Evolutionary conservation across 192 early-diverging fungal genomes (phyloP), one percentile per base, ranked within the genome.

Genomic region (Funneliformis mosseae): DNA sequence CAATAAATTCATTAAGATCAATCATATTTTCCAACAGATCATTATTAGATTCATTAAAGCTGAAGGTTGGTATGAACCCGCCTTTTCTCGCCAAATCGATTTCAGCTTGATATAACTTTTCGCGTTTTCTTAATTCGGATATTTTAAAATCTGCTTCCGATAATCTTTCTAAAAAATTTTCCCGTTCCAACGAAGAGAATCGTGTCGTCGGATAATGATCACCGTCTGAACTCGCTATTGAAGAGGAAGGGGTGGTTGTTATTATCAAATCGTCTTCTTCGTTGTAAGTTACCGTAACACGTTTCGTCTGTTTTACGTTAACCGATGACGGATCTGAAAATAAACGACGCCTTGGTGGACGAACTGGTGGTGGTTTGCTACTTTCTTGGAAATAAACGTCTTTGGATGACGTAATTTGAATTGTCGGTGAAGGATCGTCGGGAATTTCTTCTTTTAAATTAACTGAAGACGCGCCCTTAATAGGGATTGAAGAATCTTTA

Each of bases 101-200:
- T 59, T 85, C 81, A 27, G 84, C 80, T 43, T 81, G 69, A 83
- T 83, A 86, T 85, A 85, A 88, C 33, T 82, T 82, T 77, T 88
- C 87, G 38, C 81, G 84, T 42, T 82, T 85, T 62, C 82, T 86
- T 69, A 88, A 80, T 74, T 84, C 77, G 8, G 48, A 5, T 48
- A 88, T 88, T 42, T 68, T 43, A 11, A 69, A 27, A 79, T 88
- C 85, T 3, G 74, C 71, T 12, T 80, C 68, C 14, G 77, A 39
- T 7, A 88, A 74, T 42, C 86, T 81, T 45, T 76, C 48, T 25
- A 78, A 66, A 41, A 77, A 73, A 74, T 64, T 75, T 16, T 81
- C 76, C 38, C 83, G 75, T 62, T 85, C 83, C 9, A 80, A 80
- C 23, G 50, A 62, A 23, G 76, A 41, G 5, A 68, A 28, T 55